Conservation (phyloP, 192 early-diverging fungal genomes). For the Phycomyces nitens region DNA sequence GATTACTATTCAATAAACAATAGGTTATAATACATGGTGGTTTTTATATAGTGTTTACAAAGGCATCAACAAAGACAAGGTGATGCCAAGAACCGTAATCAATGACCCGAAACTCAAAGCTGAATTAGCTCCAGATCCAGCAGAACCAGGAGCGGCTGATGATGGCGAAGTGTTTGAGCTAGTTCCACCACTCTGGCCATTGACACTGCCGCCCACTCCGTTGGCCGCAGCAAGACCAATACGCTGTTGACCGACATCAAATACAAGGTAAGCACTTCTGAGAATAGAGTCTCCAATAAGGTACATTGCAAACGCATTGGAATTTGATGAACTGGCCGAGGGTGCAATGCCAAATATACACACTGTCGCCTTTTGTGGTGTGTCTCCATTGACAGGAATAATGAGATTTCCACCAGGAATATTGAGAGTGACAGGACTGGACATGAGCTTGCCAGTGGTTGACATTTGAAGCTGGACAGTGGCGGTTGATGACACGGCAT, state of each 20-base stretch:
- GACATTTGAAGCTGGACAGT: constrained; percentile 18
- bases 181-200: too few species aligned
- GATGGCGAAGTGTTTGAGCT: too few species aligned
- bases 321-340: neutral
- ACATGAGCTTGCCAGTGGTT: neutral
- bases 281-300: constrained; percentile 23
- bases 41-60: too few species aligned
- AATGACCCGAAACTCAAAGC: too few species aligned
- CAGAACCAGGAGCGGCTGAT: too few species aligned
- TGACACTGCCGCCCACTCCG: constrained; percentile 15
- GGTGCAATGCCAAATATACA: constrained; percentile 36
- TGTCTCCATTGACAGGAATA: constrained; percentile 23
- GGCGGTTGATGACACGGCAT: constrained; percentile 3
- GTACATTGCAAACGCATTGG: neutral
- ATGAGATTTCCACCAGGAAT: constrained; percentile 21
- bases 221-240: constrained; percentile 17
- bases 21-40: too few species aligned
- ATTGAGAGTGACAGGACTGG: constrained; percentile 25
- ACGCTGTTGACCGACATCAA: constrained; percentile 20
- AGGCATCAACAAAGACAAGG: too few species aligned
- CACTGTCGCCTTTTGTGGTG: neutral
- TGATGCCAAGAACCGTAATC: too few species aligned
- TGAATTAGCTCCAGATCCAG: too few species aligned
- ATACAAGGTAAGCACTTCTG: constrained; percentile 17
- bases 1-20: too few species aligned